phyloP scores from a whole-genome alignment of 2,329 filamentous ascomycete genomes.

The Diaporthe nobilis region DNA sequence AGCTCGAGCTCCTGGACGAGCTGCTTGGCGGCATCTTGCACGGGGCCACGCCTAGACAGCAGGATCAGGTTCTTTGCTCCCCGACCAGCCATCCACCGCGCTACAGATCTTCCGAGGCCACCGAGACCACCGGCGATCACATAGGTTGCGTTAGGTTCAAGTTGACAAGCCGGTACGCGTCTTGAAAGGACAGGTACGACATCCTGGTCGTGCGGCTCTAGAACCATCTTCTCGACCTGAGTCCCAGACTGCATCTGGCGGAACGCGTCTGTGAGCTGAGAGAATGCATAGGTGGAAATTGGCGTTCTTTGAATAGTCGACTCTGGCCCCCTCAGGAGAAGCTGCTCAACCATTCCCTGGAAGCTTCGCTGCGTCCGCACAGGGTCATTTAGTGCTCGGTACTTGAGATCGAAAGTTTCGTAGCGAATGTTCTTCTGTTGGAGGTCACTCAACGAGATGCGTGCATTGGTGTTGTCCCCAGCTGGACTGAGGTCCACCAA shows the following conservation, averaged over 20 bases:
- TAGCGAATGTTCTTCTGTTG: constrained; percentile 26
- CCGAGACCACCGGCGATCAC: constrained; percentile 49
- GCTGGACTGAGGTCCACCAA: constrained; percentile 26
- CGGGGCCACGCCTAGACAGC: constrained; percentile 41
- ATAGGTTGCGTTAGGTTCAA: constrained; percentile 43
- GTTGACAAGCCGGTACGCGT: constrained; percentile 31
- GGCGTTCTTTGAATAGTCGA: constrained; percentile 6
- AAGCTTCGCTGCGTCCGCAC: constrained; percentile 30
- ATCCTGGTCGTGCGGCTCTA: constrained; percentile 43
- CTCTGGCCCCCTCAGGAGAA: constrained; percentile 8
- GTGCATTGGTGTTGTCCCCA: not conserved
- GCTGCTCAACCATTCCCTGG: constrained; percentile 30
- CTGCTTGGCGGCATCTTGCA: constrained; percentile 11
- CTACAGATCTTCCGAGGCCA: constrained; percentile 45
- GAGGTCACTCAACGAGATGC: constrained; percentile 17
- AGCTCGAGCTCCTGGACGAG: constrained; percentile 37
- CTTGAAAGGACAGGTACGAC: constrained; percentile 43
- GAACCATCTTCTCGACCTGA: constrained; percentile 43
- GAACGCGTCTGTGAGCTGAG: constrained; percentile 43
- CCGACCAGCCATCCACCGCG: constrained; percentile 40
- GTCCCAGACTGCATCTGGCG: constrained; percentile 43
- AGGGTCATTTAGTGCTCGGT: constrained; percentile 22
- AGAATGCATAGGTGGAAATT: constrained; percentile 27
- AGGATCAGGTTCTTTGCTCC: constrained; percentile 44
- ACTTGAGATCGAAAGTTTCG: constrained; percentile 35